phyloP scores from a whole-genome alignment of 1,284 basidiomycete genomes.

The Phenoliferia sp. region DNA sequence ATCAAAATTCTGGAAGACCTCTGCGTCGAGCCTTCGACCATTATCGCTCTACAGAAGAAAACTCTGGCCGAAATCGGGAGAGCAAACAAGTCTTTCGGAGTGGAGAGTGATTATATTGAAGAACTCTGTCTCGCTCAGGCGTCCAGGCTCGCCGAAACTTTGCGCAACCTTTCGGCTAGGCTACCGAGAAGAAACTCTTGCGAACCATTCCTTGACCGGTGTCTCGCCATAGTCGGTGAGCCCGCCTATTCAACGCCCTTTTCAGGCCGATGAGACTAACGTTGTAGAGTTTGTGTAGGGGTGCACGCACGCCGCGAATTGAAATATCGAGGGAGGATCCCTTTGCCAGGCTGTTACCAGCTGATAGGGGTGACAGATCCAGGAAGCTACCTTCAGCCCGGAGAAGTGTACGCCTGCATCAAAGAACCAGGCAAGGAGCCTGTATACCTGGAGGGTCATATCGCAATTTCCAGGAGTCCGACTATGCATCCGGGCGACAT shows the following conservation, averaged over 20 bases:
- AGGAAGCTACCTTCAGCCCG: slow-evolving; percentile 15
- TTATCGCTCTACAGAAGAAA: slow-evolving; percentile 54
- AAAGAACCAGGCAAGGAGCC: slow-evolving; percentile 21
- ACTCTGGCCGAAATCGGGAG: slow-evolving; percentile 48
- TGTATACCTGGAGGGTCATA: slow-evolving; percentile 53
- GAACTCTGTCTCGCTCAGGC: slow-evolving; percentile 5
- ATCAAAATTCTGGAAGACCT: slow-evolving; percentile 63
- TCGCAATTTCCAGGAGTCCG: slow-evolving; percentile 59
- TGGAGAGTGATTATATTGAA: background rate
- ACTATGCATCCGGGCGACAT: slow-evolving; percentile 65
- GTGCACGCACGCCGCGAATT: slow-evolving; percentile 13
- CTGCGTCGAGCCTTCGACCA: slow-evolving; percentile 55
- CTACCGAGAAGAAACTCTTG: background rate
- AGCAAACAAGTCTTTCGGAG: background rate
- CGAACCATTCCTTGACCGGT: slow-evolving; percentile 8
- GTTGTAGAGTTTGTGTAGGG: no score
- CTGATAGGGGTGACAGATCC: slow-evolving; percentile 23
- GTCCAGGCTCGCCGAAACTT: background rate
- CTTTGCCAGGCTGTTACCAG: slow-evolving; percentile 10
- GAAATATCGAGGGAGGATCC: slow-evolving; percentile 19
- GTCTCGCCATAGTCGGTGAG: slow-evolving; percentile 2
- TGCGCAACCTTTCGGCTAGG: background rate
- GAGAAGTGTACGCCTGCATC: slow-evolving; percentile 51
- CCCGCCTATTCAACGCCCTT: no score
- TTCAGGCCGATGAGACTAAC: no score